Base-by-base conservation (phyloP, 106 monocot species). In the Dendrobium catenatum region DNA sequence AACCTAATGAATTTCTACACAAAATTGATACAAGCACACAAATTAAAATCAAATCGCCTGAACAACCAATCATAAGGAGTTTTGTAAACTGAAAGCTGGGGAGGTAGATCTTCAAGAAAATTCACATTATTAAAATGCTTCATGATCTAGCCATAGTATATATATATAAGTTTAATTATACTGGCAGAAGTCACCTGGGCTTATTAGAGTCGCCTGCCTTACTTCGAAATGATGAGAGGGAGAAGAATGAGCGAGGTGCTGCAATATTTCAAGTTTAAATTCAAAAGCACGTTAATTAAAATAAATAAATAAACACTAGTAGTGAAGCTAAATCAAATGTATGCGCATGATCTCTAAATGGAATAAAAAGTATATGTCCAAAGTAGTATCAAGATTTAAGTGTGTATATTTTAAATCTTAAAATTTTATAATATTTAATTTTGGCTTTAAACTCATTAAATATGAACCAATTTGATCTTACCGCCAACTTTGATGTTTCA, bases 201-300 rank as follows among this genome's bases (percentile, higher is more conserved):
- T 91, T 94, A 19, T 91, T 94, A 19, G 89, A 86, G 77, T 94
- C 94, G 16, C 82, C 83, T 68, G 88, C 92, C 72, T 98, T 92
- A 84, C 89, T 89, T 80, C 97, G 89, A 79, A 98, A 88, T 15
- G 92, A 84, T 66, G 97, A 91, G 31, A 98, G 94, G 64, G 97
- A 94, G 86, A 98, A 94, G 87, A 98, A 92, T 15, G 97, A 94
- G n/a, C 94, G 89, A 26, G 92, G 89, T 59, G 91, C 97, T 94
- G 90, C 80, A 88, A 81, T 51, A 22, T 55, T 42, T 54, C 40
- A 83, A 22, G n/a, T 11, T 33, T 75, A 51, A 51, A 51, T 66
- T 26, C n/a, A 66, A 66, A 66, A 26, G 24, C 64, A 7, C 15
- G 2, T 66, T 66, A 18, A 58, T 66, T 66, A 18, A 58, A 19